Conservation (phyloP, 768 basidiomycete species). For the Saitozyma podzolica region DNA sequence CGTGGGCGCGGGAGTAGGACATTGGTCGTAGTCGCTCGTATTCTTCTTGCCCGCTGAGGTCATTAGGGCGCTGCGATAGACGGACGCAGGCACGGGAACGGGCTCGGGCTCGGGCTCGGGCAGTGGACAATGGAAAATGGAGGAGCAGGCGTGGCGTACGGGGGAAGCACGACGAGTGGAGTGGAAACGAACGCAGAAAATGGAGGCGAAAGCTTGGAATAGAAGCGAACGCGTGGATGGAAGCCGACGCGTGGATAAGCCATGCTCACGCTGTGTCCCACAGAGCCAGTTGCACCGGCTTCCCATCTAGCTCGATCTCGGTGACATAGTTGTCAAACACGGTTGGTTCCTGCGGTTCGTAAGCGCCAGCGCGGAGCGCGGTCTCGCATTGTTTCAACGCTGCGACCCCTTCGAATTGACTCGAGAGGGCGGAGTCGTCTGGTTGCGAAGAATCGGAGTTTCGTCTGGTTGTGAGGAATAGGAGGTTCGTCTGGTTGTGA, state of each 20-base stretch:
- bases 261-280: conserved; percentile 97
- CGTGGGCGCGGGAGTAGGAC: conserved; percentile 97
- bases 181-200: too few species aligned
- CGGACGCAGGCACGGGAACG: too few species aligned
- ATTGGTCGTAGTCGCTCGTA: conserved; percentile 97
- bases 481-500: conserved; percentile 11
- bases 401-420: too few species aligned
- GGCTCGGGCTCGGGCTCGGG: too few species aligned
- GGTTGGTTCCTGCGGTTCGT: conserved; percentile 61
- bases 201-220: too few species aligned
- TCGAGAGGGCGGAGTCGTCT: conserved; percentile 4
- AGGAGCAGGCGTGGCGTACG: neutral
- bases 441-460: conserved; percentile 7
- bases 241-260: neutral
- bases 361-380: neutral
- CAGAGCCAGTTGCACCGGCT: conserved; percentile 91
- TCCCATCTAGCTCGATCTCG: conserved; percentile 95
- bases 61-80: neutral
- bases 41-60: conserved; percentile 87
- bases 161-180: too few species aligned
- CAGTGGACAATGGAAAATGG: too few species aligned
- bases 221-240: too few species aligned
- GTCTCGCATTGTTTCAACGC: neutral
- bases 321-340: conserved; percentile 98
- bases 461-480: conserved; percentile 10